Evolutionary conservation across 1,139 yeast genomes (phyloP), one percentile per base, ranked within the genome.

Genomic region (Geotrichum australiense): DNA sequence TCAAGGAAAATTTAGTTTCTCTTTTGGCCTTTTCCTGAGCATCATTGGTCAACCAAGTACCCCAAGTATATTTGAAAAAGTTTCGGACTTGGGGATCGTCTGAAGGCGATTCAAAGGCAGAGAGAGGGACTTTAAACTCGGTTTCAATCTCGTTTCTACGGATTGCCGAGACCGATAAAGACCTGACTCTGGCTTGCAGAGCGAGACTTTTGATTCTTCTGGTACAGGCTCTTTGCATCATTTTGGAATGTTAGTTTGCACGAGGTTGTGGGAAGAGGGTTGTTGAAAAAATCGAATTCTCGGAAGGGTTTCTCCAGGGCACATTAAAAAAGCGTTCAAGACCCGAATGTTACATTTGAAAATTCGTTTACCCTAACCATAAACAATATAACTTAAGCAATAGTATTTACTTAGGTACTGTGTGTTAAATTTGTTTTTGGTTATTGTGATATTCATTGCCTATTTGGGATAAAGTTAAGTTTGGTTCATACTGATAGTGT

Each of bases 11-110:
- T 49, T 71, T 72, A n/a, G 96, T 89, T 47, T 74, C 76, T 62
- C 97, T 76, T 53, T 75, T 77, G 8, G 72, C 74, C 56, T 84
- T 80, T 59, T 89, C 91, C 31, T 64, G 64, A 48, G 71, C 73
- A 58, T 89, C 95, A 57, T 89, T 76, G 48, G 71, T 75, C 56
- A 89, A 66, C 97, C 97, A 91, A 3, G 94, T 73, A 37, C 98
- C 98, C 95, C 97, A 89, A 3, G 91, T 70, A 61, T 87, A 91
- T 57, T 81, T 77, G 69, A 85, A 89, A 55, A 89, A 85, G 40
- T 78, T 73, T 47, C 74, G 75, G 60, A 94, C 73, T 48, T 77
- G 71, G 14, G 89, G 87, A 54, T 81, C 87, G 39, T 70, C 64
- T 45, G 75, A 72, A 53, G 81, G 83, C n/a, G 43, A 35, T 14